A percentile compares a stretch with the other conserved stretches of the same genome.
phyloP scores from a whole-genome alignment of 768 basidiomycete genomes.

The Punctularia strigosozonata region DNA sequence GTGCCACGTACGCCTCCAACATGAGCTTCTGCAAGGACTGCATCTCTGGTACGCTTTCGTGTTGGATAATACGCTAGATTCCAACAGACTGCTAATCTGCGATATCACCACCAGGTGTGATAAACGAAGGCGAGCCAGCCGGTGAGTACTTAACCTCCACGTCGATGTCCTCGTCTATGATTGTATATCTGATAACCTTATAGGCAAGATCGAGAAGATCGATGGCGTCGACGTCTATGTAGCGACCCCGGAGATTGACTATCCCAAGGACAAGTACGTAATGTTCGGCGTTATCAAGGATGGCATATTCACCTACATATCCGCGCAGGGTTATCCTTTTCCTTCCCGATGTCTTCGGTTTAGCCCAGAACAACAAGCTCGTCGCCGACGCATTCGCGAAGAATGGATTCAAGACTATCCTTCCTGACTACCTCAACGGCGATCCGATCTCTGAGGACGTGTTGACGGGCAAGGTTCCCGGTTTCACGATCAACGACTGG shows the following conservation, averaged over 20 bases:
- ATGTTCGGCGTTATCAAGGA: too few relatives aligned
- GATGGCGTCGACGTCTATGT: constrained; percentile 40
- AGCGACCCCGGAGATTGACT: constrained; percentile 37
- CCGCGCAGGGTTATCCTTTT: too few relatives aligned
- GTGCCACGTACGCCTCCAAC: too few relatives aligned
- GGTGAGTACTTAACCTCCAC: constrained; percentile 3
- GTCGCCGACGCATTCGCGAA: constrained; percentile 23
- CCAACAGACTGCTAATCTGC: too few relatives aligned
- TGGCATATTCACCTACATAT: too few relatives aligned
- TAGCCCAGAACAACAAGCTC: constrained; percentile 32
- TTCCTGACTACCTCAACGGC: constrained; percentile 24
- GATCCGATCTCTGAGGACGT: constrained; percentile 19
- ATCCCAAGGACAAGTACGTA: constrained; percentile 42
- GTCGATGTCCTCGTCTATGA: neutral
- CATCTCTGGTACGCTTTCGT: constrained; percentile 10
- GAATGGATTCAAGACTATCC: constrained; percentile 26
- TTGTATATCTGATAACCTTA: neutral
- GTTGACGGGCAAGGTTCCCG: constrained; percentile 5
- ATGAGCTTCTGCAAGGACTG: constrained; percentile 18
- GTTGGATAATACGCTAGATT: neutral
- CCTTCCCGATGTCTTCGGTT: constrained; percentile 42
- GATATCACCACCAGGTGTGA: constrained; percentile 14
- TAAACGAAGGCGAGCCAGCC: constrained; percentile 12
- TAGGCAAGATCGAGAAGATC: constrained; percentile 37
- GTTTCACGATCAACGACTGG: constrained; percentile 23